phyloP scores from a whole-genome alignment of 169 alveolate genomes.

The Cytauxzoon felis region DNA sequence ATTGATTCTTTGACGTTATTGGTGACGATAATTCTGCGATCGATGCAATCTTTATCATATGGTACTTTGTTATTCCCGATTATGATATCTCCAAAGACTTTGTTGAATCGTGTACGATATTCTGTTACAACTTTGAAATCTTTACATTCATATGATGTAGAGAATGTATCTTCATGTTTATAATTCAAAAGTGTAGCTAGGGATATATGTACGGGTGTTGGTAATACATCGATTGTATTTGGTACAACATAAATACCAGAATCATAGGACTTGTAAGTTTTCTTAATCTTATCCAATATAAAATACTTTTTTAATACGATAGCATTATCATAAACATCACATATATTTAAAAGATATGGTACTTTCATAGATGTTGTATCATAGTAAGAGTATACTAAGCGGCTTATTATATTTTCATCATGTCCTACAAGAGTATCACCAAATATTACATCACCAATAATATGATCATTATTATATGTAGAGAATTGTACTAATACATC shows the following conservation, averaged over 20 bases:
- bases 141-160: neutral
- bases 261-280: neutral
- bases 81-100: neutral
- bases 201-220: neutral
- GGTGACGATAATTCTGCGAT: too few species aligned
- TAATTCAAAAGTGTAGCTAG: neutral
- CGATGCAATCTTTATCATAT: neutral
- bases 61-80: neutral
- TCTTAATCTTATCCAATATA: neutral
- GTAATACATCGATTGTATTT: neutral
- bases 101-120: neutral
- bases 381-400: constrained; percentile 6
- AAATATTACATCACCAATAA: constrained; percentile 1
- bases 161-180: neutral
- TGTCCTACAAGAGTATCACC: neutral
- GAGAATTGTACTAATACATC: neutral
- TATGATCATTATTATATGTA: constrained; percentile 10
- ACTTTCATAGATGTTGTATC: neutral
- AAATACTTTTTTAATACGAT: constrained; percentile 2
- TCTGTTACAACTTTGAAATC: neutral
- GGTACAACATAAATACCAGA: neutral
- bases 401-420: neutral
- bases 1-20: too few species aligned
- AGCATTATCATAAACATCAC: constrained; percentile 3
- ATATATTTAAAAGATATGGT: neutral